These are phyloP conservation scores for Dioscorea alata DNA, from an alignment of 106 monocot genomes.

Conservation along the genomic window DNA sequence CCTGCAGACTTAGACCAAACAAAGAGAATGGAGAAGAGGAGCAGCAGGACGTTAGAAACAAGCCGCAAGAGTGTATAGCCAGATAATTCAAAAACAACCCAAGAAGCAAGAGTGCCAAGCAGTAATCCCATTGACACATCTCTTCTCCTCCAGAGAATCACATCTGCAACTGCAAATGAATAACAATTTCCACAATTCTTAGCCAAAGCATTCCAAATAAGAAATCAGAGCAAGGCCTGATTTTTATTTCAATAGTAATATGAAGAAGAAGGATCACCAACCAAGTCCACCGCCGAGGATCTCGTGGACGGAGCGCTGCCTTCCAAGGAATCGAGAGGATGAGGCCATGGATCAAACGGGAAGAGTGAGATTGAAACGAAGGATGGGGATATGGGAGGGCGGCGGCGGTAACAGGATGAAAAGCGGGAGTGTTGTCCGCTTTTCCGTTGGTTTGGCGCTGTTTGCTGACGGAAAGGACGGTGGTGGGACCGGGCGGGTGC, in stretches of 20 bases:
- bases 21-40: conserved; percentile 59
- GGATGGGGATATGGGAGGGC: not conserved
- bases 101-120: conserved; percentile 38
- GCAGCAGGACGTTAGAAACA: conserved; percentile 58
- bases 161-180: conserved; percentile 59
- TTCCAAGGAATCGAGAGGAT: conserved; percentile 1
- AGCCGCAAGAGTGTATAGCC: conserved; percentile 71
- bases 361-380: too few species aligned
- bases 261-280: not conserved
- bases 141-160: conserved; percentile 69
- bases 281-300: conserved; percentile 45
- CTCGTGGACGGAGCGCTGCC: conserved; percentile 32
- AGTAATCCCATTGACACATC: conserved; percentile 34
- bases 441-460: too few species aligned
- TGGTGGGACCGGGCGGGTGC: not conserved
- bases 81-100: conserved; percentile 52
- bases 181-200: too few species aligned
- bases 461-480: not conserved
- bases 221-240: too few species aligned
- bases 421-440: not conserved
- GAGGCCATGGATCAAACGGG: conserved; percentile 16
- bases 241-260: too few species aligned
- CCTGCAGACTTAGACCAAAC: conserved; percentile 75
- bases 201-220: too few species aligned
- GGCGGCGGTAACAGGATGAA: not conserved